These are phyloP conservation scores for Neofusicoccum parvum DNA, from an alignment of 2,329 filamentous ascomycete genomes.

Conservation along the genomic window DNA sequence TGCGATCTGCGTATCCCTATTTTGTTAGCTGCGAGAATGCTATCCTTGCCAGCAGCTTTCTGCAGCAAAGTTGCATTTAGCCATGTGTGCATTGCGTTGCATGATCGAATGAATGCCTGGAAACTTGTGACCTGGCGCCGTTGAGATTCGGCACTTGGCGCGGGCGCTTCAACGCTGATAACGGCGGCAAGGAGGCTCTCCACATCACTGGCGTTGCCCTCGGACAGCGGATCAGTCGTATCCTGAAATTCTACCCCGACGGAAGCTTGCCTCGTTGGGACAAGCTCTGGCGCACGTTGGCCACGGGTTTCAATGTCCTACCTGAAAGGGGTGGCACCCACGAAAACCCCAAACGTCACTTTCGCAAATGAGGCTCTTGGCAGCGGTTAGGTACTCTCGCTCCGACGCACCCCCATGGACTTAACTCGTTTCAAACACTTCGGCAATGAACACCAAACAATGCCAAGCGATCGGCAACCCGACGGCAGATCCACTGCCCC, in stretches of 20 bases:
- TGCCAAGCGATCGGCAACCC: background rate
- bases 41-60: too few relatives aligned
- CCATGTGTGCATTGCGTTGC: too few relatives aligned
- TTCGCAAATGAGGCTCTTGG: background rate
- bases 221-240: background rate
- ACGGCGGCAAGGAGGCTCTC: background rate
- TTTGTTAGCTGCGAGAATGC: too few relatives aligned
- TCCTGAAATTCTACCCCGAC: background rate
- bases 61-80: too few relatives aligned
- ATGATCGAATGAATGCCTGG: background rate
- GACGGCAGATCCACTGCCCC: background rate
- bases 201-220: background rate
- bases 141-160: background rate
- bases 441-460: background rate
- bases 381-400: background rate
- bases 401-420: background rate
- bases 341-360: background rate
- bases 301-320: background rate
- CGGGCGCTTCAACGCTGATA: background rate
- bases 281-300: background rate
- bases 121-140: background rate
- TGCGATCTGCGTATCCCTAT: background rate
- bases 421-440: background rate
- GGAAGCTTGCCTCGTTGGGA: background rate
- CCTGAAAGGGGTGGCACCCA: background rate